phyloP scores from a whole-genome alignment of 805 yeast species.

The Suhomyces vadensis region DNA sequence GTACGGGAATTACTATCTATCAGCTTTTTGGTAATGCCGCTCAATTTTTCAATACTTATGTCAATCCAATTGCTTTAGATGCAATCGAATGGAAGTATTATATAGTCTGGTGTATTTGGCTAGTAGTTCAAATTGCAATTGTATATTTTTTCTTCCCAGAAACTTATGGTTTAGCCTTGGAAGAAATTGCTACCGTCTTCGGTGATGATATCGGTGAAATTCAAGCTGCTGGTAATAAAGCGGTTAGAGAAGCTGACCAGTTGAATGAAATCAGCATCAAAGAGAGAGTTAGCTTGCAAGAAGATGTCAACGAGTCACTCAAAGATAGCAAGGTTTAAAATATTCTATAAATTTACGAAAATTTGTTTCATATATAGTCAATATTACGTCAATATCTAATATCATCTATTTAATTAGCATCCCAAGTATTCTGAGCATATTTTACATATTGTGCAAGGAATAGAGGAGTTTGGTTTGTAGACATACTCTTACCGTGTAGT shows the following conservation, averaged over 20 bases:
- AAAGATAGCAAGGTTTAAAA: no score
- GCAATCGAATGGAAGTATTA: slow-evolving; percentile 59
- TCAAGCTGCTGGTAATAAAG: not conserved
- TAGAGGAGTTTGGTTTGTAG: no score
- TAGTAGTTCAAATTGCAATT: slow-evolving; percentile 27
- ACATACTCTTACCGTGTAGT: no score
- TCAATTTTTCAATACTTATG: slow-evolving; percentile 22
- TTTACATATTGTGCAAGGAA: no score
- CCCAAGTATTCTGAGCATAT: no score
- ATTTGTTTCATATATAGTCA: no score
- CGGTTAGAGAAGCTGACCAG: not conserved
- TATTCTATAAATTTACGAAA: no score
- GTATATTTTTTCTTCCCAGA: slow-evolving; percentile 56
- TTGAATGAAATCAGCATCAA: not conserved
- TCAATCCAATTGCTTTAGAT: slow-evolving; percentile 19
- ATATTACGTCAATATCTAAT: no score
- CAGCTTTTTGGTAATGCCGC: slow-evolving; percentile 36
- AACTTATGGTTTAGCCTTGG: slow-evolving; percentile 59
- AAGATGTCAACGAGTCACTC: no score
- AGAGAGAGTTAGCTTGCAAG: no score
- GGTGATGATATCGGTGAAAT: slow-evolving; percentile 21
- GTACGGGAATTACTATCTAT: slow-evolving; percentile 12
- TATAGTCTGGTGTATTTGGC: slow-evolving; percentile 52
- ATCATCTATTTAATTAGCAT: no score
- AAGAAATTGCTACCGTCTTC: slow-evolving; percentile 48